phyloP scores from a whole-genome alignment of 768 basidiomycete species.

The Lactarius trivialis region DNA sequence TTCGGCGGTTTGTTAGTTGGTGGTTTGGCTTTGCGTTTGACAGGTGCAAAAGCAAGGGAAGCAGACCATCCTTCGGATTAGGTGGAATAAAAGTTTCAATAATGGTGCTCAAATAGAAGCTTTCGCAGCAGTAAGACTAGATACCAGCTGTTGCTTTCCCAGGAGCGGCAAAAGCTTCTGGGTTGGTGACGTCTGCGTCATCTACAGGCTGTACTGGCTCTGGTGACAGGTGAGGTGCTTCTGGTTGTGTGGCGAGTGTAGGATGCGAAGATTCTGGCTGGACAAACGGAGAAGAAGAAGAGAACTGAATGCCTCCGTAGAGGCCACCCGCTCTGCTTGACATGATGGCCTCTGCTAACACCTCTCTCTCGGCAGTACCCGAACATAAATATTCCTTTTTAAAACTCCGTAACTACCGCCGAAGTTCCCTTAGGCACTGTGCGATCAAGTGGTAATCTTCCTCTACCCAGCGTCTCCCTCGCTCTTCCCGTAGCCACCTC shows the following conservation, averaged over 20 bases:
- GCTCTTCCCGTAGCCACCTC: slow-evolving; percentile 38
- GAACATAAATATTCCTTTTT: not conserved
- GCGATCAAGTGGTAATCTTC: slow-evolving; percentile 33
- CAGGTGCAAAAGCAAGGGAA: slow-evolving; percentile 81
- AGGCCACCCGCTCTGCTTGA: slow-evolving; percentile 77
- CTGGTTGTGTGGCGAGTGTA: slow-evolving; percentile 24
- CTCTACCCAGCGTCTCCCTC: slow-evolving; percentile 34
- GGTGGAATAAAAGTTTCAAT: slow-evolving; percentile 20
- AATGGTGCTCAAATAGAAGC: slow-evolving; percentile 17
- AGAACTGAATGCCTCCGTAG: slow-evolving; percentile 84
- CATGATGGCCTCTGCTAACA: slow-evolving; percentile 41
- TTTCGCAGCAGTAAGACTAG: slow-evolving; percentile 39
- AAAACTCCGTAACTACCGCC: not conserved
- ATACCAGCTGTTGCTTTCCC: slow-evolving; percentile 52
- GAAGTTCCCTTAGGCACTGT: slow-evolving; percentile 29
- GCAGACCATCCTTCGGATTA: slow-evolving; percentile 75
- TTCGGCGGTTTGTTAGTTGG: slow-evolving; percentile 48
- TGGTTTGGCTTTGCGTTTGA: slow-evolving; percentile 55
- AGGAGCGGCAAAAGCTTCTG: slow-evolving; percentile 32
- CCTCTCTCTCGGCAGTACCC: not conserved
- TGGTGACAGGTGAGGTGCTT: slow-evolving; percentile 25
- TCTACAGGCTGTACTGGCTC: slow-evolving; percentile 28
- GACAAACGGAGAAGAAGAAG: slow-evolving; percentile 52
- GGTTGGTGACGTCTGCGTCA: slow-evolving; percentile 16
- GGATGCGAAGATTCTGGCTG: slow-evolving; percentile 34